A percentile compares a stretch with the other conserved stretches of the same genome.
Evolutionary conservation across 495 filamentous ascomycete species (phyloP).

Genomic region (Aspergillus indologenus): DNA sequence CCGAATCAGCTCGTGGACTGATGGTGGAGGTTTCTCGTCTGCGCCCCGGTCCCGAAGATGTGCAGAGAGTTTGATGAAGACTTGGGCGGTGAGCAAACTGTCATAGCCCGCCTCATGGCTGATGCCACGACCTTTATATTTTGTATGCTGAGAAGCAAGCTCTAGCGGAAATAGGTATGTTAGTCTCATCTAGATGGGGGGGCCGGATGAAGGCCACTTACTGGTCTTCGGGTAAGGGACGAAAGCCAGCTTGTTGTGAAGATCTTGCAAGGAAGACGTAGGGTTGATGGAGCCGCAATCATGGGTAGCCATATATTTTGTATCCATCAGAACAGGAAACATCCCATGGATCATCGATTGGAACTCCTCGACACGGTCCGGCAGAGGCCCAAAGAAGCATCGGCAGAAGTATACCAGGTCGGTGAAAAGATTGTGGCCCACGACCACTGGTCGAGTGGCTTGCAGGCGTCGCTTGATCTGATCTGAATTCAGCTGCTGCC

Average conservation of each 20-base stretch:
- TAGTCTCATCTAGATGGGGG: not conserved
- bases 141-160: slow-evolving; percentile 39
- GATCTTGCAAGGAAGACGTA: slow-evolving; percentile 47
- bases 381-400: slow-evolving; percentile 66
- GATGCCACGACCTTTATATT: slow-evolving; percentile 42
- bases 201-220: slow-evolving; percentile 22
- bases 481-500: slow-evolving; percentile 35
- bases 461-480: slow-evolving; percentile 40
- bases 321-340: slow-evolving; percentile 73
- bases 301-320: slow-evolving; percentile 69
- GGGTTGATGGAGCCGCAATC: slow-evolving; percentile 50
- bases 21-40: slow-evolving; percentile 12
- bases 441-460: slow-evolving; percentile 50
- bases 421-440: slow-evolving; percentile 76
- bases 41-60: slow-evolving; percentile 39
- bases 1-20: not conserved
- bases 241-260: slow-evolving; percentile 40
- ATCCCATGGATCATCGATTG: slow-evolving; percentile 46
- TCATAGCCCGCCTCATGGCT: slow-evolving; percentile 73
- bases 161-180: slow-evolving; percentile 14
- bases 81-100: slow-evolving; percentile 64
- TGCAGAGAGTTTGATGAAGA: slow-evolving; percentile 59
- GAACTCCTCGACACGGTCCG: slow-evolving; percentile 60
- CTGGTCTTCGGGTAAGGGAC: slow-evolving; percentile 45
- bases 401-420: slow-evolving; percentile 71